Evolutionary conservation across 495 filamentous ascomycete genomes (phyloP), one percentile per base, ranked within the genome.

Genomic region (Hypoxylon fuscum): DNA sequence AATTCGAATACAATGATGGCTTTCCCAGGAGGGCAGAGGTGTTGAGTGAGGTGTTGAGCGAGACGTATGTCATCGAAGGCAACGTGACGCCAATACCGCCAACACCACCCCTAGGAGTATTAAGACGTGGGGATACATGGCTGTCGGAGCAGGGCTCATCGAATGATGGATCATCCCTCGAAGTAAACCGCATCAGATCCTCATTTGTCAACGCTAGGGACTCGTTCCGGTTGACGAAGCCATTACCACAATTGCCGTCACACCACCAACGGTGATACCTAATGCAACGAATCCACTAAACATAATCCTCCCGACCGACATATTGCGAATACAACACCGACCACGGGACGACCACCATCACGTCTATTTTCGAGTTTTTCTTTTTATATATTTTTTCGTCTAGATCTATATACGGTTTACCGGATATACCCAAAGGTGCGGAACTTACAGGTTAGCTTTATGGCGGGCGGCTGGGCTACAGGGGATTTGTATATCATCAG

Each of bases 11-110:
- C 31, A 9, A 25, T 12, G 47, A 25, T 18, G 18, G 8, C 7
- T 15, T 20, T 11, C 32, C 54, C 8, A 40, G 50, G 23, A 68
- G 66, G 38, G 42, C 14, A 8, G 41, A 60, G 5, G 43, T 52
- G 18, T 45, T 54, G 23, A 73, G 70, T 23, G 41, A 60, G 5
- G 43, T 52, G 18, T 45, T 54, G 23, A 73, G 70, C 29, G 68
- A 69, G 37, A 57, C 62, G 38, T 68, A 67, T 34, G 43, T 71
- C 47, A 69, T 73, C 48, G 59, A 59, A 21, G 64, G 45, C 7
- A 55, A 62, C n/a, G 48, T 31, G 32, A 48, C 65, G 3, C 57
- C 46, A 12, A 34, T 42, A 23, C 38, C 46, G 23, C 10, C 59
- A 10, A 25, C 55, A 5, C 37, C 51, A 22, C 38, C 45, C 1